Base-by-base conservation (phyloP, 345 rosid genomes). In the Dipteronia dyeriana region DNA sequence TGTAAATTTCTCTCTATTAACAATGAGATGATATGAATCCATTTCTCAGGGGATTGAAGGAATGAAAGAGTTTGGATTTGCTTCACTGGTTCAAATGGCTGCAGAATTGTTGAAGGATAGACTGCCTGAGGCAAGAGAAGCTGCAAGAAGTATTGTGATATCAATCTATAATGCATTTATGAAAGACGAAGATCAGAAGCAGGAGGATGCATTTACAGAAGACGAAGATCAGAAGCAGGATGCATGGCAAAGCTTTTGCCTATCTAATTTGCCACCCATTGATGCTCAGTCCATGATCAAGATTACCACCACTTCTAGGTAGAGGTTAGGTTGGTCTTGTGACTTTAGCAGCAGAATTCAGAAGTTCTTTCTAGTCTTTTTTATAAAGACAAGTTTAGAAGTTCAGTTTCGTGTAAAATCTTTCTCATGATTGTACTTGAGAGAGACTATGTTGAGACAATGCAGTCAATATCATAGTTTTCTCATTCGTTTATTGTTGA, bases 91-190 rank as follows among this genome's bases (percentile, higher is more conserved):
- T 5, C 88, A 89, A 80, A 86, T 91, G 86, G 89, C 86, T 20
- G 90, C 88, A 3, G 85, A 86, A 76, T 76, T 86, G 88, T 72
- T 91, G 89, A 96, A 85, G 78, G 98, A 96, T 68, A 90, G 87
- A 83, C 77, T 92, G 62, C 97, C 99, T 0, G 99, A 92, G 82
- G 97, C 99, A 13, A 91, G 98, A 76, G 98, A 92, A 84, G 97
- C 99, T 0, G 95, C 97, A 0, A 79, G 97, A 79, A 87, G 87
- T 53, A 84, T 85, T 53, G 97, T 83, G 68, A 77, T 66, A 43
- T 83, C 85, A 2, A 54, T 90, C 54, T 82, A 83, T 41, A 71
- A 83, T 49, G 85, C 77, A 13, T 85, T 89, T 70, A 80, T 84
- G 1, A 79, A 83, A 80, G 79, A 83, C 5, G 85, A 87, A 79